Conservation (phyloP, 805 yeast genomes). For the Schizosaccharomyces osmophilus region DNA sequence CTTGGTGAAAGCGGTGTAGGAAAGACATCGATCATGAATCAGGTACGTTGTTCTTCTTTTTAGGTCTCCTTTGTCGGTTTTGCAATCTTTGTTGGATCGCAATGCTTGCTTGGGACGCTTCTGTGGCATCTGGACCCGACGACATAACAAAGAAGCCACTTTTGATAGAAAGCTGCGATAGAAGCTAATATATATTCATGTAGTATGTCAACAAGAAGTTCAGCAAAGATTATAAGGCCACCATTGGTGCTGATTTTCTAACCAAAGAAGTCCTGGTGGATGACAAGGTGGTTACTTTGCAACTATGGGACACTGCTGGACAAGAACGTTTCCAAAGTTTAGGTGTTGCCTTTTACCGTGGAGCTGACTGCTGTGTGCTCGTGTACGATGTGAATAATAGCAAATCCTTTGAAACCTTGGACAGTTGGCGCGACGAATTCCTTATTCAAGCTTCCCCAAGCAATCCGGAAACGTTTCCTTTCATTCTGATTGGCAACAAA, state of each 20-base stretch:
- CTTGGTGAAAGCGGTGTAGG: constrained; percentile 96
- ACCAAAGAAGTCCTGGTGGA: constrained; percentile 77
- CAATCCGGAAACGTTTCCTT: constrained; percentile 88
- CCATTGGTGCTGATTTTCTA: constrained; percentile 90
- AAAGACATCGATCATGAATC: constrained; percentile 65
- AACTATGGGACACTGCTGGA: constrained; percentile 89
- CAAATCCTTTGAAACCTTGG: constrained; percentile 70
- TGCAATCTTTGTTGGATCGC: neutral
- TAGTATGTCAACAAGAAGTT: constrained; percentile 81
- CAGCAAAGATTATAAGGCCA: constrained; percentile 86
- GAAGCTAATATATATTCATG: constrained; percentile 13
- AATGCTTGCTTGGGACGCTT: neutral
- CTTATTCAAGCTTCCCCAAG: constrained; percentile 76
- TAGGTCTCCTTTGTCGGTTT: constrained; percentile 5
- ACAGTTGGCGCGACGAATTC: constrained; percentile 88
- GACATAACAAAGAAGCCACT: neutral
- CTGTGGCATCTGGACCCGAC: neutral
- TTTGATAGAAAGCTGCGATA: neutral
- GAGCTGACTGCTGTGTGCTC: constrained; percentile 92
- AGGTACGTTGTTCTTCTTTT: neutral
- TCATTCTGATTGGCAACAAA: constrained; percentile 83
- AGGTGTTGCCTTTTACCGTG: constrained; percentile 92
- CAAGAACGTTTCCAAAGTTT: constrained; percentile 91
- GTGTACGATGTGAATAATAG: constrained; percentile 90
- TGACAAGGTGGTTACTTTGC: constrained; percentile 52